Percentiles rank a stretch among this genome's conserved stretches.
phyloP scores from a whole-genome alignment of 129 eudicot genomes.

The Chrysanthemum makinoi region DNA sequence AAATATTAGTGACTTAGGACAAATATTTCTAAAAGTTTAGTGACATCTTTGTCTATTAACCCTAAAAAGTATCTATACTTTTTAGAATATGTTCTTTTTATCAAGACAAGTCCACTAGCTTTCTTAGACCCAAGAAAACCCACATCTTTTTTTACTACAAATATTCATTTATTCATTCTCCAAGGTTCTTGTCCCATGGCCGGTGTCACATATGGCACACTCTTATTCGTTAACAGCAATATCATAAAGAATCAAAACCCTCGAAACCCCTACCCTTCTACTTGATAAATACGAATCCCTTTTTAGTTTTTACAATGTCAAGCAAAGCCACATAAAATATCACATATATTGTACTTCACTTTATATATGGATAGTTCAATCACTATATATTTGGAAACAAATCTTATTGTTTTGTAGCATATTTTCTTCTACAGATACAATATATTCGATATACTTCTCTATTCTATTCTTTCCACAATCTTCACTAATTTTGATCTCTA shows the following conservation, averaged over 20 bases:
- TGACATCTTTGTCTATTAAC: too few species aligned
- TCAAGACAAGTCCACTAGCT: constrained; percentile 4
- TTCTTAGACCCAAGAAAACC: constrained; percentile 2
- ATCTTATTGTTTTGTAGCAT: constrained; percentile 1
- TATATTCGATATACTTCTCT: neutral
- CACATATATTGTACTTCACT: neutral
- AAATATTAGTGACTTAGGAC: too few species aligned
- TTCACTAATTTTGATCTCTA: constrained; percentile 1
- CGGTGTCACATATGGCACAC: constrained; percentile 40
- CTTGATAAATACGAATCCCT: constrained; percentile 19
- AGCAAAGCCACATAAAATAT: constrained; percentile 4
- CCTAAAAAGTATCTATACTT: neutral
- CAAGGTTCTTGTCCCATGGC: constrained; percentile 32
- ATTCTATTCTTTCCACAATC: constrained; percentile 19
- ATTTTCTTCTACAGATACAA: constrained; percentile 12
- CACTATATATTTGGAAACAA: neutral
- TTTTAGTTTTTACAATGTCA: constrained; percentile 15
- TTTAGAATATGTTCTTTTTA: neutral
- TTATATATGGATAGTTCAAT: neutral
- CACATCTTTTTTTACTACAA: neutral
- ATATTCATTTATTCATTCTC: constrained; percentile 12
- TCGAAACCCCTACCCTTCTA: constrained; percentile 22
- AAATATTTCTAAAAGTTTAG: too few species aligned
- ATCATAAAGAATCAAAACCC: constrained; percentile 10
- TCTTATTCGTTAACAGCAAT: constrained; percentile 21